phyloP scores from a whole-genome alignment of 768 basidiomycete genomes.

The Boletus sp. region DNA sequence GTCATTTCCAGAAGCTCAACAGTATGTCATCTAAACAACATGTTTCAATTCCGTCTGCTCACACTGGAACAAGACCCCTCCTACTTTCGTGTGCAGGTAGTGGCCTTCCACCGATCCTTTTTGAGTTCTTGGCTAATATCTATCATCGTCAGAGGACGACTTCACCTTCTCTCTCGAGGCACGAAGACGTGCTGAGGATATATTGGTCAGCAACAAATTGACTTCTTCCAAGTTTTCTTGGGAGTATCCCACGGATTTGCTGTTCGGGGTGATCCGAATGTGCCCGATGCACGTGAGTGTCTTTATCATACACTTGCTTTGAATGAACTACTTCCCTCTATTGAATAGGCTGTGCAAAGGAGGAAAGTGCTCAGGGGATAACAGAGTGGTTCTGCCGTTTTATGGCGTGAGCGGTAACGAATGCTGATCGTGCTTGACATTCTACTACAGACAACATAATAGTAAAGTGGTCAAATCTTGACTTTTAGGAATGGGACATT shows the following conservation, averaged over 20 bases:
- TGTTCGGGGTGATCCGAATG: slow-evolving; percentile 21
- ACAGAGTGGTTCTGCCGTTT: slow-evolving; percentile 50
- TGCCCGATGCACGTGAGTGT: slow-evolving; percentile 20
- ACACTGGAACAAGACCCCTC: slow-evolving; percentile 17
- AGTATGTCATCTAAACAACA: slow-evolving; percentile 34
- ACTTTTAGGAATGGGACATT: no score
- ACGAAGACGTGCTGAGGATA: slow-evolving; percentile 54
- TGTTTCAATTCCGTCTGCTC: background rate
- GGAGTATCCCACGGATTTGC: slow-evolving; percentile 35
- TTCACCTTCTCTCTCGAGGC: slow-evolving; percentile 49
- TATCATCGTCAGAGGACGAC: slow-evolving; percentile 43
- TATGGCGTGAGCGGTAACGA: background rate
- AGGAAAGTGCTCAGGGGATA: slow-evolving; percentile 53
- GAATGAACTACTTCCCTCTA: background rate
- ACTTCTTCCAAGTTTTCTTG: slow-evolving; percentile 55
- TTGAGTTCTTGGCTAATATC: background rate
- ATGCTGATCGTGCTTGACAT: no score
- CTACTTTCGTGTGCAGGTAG: slow-evolving; percentile 27
- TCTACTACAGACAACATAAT: no score
- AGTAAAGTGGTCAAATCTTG: no score
- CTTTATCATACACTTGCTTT: no score
- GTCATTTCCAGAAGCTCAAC: slow-evolving; percentile 48
- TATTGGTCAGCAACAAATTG: slow-evolving; percentile 46
- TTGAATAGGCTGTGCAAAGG: slow-evolving; percentile 53
- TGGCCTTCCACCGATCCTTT: background rate